Conservation (phyloP, 2,329 filamentous ascomycete species). For the Hysterium pulicare region DNA sequence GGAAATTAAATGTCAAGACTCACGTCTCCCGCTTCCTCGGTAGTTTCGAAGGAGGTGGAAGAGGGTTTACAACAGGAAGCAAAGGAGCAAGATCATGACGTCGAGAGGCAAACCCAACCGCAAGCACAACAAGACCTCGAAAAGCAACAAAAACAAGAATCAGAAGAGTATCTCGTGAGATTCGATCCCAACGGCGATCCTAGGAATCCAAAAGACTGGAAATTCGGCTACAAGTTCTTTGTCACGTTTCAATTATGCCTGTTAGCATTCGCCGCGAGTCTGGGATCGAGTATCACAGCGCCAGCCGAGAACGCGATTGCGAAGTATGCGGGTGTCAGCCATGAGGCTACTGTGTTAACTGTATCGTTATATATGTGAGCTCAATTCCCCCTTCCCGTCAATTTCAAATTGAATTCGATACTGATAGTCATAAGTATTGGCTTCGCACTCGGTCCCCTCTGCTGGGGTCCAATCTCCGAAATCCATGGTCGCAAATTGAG, state of each 20-base stretch:
- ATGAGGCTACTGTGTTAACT: conserved; percentile 44
- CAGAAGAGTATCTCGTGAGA: background rate
- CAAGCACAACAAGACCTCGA: background rate
- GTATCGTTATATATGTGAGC: conserved; percentile 45
- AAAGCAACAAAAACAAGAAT: background rate
- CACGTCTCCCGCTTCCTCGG: background rate
- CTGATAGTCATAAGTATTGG: background rate
- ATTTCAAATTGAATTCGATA: background rate
- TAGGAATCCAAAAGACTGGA: conserved; percentile 49
- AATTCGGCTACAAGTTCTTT: conserved; percentile 42
- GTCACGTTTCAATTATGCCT: conserved; percentile 50
- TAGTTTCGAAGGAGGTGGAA: background rate
- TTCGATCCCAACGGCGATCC: conserved; percentile 1
- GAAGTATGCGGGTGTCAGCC: conserved; percentile 40
- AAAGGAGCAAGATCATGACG: background rate
- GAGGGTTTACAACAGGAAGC: background rate
- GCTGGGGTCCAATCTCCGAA: conserved; percentile 46
- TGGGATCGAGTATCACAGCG: conserved; percentile 51
- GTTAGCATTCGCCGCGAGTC: conserved; percentile 48
- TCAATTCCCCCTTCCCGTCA: background rate
- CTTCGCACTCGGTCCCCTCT: conserved; percentile 7
- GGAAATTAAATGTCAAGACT: conserved; percentile 1
- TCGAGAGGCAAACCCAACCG: background rate
- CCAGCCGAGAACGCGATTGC: conserved; percentile 46
- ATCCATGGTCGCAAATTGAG: conserved; percentile 43